These are phyloP conservation scores for Magnolia kwangsiensis DNA, from an alignment of 164 flowering plant genomes.

Conservation along the genomic window DNA sequence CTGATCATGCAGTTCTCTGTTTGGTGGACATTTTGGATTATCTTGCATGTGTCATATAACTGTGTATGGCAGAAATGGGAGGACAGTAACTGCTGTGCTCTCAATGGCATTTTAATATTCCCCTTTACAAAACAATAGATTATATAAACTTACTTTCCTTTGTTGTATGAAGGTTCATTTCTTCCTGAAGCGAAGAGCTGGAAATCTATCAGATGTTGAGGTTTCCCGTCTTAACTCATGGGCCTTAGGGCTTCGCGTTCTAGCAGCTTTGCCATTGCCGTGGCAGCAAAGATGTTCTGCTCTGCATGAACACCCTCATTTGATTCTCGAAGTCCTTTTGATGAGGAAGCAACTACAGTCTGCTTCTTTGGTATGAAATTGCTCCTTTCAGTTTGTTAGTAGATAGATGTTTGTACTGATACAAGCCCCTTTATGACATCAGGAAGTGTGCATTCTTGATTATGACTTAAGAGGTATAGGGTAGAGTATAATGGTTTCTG, in stretches of 20 bases:
- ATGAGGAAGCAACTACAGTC: slow-evolving; percentile 97
- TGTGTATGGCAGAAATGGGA: too few species aligned
- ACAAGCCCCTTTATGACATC: neutral
- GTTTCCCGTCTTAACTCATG: slow-evolving; percentile 85
- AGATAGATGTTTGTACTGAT: neutral
- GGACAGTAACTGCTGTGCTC: neutral
- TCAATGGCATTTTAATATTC: neutral
- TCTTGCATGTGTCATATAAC: too few species aligned
- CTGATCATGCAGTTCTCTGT: too few species aligned
- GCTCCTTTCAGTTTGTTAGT: slow-evolving; percentile 4
- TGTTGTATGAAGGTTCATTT: slow-evolving; percentile 79
- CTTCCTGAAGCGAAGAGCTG: slow-evolving; percentile 86
- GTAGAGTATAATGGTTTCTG: neutral
- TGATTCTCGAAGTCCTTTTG: slow-evolving; percentile 89
- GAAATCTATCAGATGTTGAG: slow-evolving; percentile 79
- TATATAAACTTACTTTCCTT: neutral
- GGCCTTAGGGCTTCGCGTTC: slow-evolving; percentile 97
- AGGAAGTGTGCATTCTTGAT: neutral
- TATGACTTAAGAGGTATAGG: neutral
- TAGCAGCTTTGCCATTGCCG: slow-evolving; percentile 89
- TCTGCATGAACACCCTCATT: slow-evolving; percentile 91
- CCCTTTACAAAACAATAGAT: too few species aligned
- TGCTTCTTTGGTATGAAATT: slow-evolving; percentile 72
- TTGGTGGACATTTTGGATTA: too few species aligned
- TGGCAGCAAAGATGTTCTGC: slow-evolving; percentile 99